phyloP scores from a whole-genome alignment of 176 grass and related monocot genomes.

The Avena sativa region DNA sequence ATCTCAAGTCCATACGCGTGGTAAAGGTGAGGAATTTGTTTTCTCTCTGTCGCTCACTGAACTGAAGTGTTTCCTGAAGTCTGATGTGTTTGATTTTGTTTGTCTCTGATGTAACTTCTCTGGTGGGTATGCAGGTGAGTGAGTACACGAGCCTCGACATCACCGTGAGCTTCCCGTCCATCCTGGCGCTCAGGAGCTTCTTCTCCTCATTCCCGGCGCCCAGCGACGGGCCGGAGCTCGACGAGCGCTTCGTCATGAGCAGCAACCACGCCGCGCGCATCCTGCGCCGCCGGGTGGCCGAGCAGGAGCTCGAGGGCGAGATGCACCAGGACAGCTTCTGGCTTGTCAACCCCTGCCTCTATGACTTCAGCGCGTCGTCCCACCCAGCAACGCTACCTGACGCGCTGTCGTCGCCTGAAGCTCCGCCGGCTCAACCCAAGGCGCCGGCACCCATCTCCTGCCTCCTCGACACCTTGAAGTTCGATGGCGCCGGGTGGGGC shows the following conservation, averaged over 20 bases:
- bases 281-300: constrained; percentile 49
- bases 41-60: neutral
- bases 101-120: constrained; percentile 28
- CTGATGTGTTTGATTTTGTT: constrained; percentile 20
- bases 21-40: constrained; percentile 57
- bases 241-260: constrained; percentile 89
- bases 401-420: neutral
- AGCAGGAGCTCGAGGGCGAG: constrained; percentile 43
- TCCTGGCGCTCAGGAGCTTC: constrained; percentile 65
- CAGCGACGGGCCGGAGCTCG: constrained; percentile 63
- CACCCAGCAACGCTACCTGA: neutral
- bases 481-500: constrained; percentile 67
- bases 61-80: neutral
- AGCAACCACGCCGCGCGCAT: constrained; percentile 76
- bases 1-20: constrained; percentile 73
- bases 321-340: constrained; percentile 81
- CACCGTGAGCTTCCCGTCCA: constrained; percentile 77
- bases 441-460: constrained; percentile 37
- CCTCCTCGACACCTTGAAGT: constrained; percentile 59
- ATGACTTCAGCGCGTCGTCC: constrained; percentile 34
- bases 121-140: constrained; percentile 47
- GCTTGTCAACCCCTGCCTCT: constrained; percentile 55
- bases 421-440: neutral
- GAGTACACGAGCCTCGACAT: constrained; percentile 63
- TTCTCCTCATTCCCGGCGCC: constrained; percentile 52